These are phyloP conservation scores for Globisporangium apiculatum DNA, from an alignment of 352 stramenopile species.

Conservation along the genomic window DNA sequence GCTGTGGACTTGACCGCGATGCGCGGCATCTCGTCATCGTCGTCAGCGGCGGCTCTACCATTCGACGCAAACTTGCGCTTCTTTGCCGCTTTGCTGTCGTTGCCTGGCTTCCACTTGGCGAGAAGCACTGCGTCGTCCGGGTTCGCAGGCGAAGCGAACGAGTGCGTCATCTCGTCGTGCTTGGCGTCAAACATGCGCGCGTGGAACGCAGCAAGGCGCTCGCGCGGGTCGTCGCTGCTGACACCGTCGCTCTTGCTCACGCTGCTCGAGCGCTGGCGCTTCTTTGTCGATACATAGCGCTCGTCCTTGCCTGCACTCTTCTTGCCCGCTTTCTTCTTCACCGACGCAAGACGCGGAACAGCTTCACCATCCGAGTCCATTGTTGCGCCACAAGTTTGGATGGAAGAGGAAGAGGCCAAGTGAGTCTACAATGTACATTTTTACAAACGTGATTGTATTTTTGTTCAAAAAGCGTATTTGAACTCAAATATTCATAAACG, in stretches of 20 bases:
- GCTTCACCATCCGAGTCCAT: background rate
- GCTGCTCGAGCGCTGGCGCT: constrained; percentile 30
- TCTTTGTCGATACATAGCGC: constrained; percentile 8
- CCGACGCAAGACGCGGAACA: constrained; percentile 4
- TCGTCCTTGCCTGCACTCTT: background rate
- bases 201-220: constrained; percentile 43
- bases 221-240: constrained; percentile 21
- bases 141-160: background rate
- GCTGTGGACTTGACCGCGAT: constrained; percentile 25
- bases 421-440: too few species aligned
- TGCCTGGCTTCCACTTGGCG: constrained; percentile 33
- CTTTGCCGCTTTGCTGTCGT: constrained; percentile 21
- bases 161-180: constrained; percentile 7
- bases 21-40: constrained; percentile 24
- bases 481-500: too few species aligned
- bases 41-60: constrained; percentile 7
- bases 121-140: constrained; percentile 21
- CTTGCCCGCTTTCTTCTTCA: constrained; percentile 3
- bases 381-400: too few species aligned
- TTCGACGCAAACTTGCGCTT: constrained; percentile 11
- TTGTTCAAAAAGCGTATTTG: too few species aligned
- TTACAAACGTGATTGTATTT: too few species aligned
- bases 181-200: constrained; percentile 52
- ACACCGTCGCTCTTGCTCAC: constrained; percentile 14
- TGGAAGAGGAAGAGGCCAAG: too few species aligned